phyloP scores from a whole-genome alignment of 371 early-diverging fungal species.

The Mucor sp. region DNA sequence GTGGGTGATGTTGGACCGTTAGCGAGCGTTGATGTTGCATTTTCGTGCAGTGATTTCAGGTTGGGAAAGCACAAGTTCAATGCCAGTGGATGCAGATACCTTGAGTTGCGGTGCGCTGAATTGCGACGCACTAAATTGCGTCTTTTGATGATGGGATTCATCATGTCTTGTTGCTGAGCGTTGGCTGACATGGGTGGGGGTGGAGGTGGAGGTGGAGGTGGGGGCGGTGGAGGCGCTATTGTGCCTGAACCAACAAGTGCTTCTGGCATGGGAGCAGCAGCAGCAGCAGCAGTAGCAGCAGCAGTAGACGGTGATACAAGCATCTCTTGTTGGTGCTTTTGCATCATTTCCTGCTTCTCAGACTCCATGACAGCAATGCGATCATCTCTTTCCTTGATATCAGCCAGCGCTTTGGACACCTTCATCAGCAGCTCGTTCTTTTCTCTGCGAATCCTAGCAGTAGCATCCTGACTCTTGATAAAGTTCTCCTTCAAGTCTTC shows the following conservation, averaged over 20 bases:
- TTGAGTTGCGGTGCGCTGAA: constrained; percentile 28
- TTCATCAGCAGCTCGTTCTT: constrained; percentile 53
- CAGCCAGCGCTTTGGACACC: constrained; percentile 40
- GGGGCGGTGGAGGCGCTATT: constrained; percentile 25
- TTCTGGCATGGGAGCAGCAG: constrained; percentile 22
- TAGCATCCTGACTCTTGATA: constrained; percentile 32
- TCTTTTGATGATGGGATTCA: constrained; percentile 9
- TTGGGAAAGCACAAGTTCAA: constrained; percentile 44
- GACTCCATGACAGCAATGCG: constrained; percentile 21
- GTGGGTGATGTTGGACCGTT: not conserved
- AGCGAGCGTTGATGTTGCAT: not conserved
- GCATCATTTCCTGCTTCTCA: not conserved
- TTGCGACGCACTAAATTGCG: constrained; percentile 4
- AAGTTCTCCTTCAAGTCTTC: constrained; percentile 43
- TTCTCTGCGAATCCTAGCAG: constrained; percentile 47
- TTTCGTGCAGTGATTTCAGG: constrained; percentile 45
- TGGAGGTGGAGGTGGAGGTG: constrained; percentile 39
- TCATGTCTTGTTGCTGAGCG: not conserved
- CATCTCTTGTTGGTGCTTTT: not conserved
- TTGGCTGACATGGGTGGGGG: constrained; percentile 11
- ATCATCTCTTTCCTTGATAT: constrained; percentile 39
- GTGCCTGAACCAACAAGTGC: not conserved
- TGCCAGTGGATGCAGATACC: constrained; percentile 49
- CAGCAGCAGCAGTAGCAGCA: too few relatives aligned
- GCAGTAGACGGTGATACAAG: constrained; percentile 22